phyloP scores from a whole-genome alignment of 2,329 filamentous ascomycete species.

The Sporothrix euskadiensis region DNA sequence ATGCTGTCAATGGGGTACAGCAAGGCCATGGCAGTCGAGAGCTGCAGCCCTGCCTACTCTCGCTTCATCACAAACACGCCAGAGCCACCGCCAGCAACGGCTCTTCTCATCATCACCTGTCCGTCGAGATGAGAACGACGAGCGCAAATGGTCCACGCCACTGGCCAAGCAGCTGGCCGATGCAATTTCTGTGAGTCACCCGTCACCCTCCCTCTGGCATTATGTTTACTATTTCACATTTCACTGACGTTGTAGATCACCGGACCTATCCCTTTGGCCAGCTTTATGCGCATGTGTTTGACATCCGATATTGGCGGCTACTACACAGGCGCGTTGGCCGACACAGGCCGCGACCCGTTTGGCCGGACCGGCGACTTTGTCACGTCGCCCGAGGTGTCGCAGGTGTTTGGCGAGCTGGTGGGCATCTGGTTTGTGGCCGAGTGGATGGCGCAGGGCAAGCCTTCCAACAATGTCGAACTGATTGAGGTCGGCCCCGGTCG shows the following conservation, averaged over 20 bases:
- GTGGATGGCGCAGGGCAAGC: slow-evolving; percentile 88
- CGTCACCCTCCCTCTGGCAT: neutral
- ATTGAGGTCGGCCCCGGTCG: slow-evolving; percentile 93
- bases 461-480: slow-evolving; percentile 73
- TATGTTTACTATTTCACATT: neutral
- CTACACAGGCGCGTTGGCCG: slow-evolving; percentile 74
- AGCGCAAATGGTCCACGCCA: slow-evolving; percentile 84
- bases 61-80: neutral
- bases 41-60: neutral
- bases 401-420: slow-evolving; percentile 91
- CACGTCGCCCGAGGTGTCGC: slow-evolving; percentile 95
- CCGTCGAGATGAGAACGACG: slow-evolving; percentile 35
- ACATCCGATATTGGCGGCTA: slow-evolving; percentile 90
- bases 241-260: slow-evolving; percentile 54
- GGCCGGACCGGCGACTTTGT: slow-evolving; percentile 94
- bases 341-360: slow-evolving; percentile 75
- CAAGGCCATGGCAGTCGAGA: neutral
- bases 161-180: slow-evolving; percentile 83
- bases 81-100: neutral
- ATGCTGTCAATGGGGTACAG: slow-evolving; percentile 30
- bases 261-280: slow-evolving; percentile 85
- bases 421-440: slow-evolving; percentile 95
- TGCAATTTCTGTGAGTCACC: slow-evolving; percentile 71
- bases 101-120: slow-evolving; percentile 37
- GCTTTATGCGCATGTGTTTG: slow-evolving; percentile 98